Evolutionary conservation across 805 yeast species (phyloP).

Genomic region (Tetrapisispora taiwanensis): DNA sequence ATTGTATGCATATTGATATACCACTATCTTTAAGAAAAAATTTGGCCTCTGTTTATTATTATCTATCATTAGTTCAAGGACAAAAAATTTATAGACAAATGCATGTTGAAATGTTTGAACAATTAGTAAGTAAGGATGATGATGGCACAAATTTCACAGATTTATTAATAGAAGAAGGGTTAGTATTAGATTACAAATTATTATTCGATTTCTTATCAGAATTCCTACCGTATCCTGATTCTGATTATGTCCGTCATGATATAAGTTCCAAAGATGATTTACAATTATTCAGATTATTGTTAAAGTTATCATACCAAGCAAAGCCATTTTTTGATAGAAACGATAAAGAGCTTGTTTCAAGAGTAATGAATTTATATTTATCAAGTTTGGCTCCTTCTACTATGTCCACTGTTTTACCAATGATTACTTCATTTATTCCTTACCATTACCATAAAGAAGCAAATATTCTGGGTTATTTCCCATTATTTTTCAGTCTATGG

Average conservation of each 20-base stretch:
- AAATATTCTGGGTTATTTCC: slow-evolving; percentile 45
- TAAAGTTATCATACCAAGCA: slow-evolving; percentile 43
- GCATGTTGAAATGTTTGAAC: slow-evolving; percentile 52
- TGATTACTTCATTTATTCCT: slow-evolving; percentile 47
- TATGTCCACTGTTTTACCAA: slow-evolving; percentile 39
- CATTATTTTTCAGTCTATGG: slow-evolving; percentile 68
- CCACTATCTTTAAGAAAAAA: slow-evolving; percentile 53
- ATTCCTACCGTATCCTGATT: slow-evolving; percentile 36
- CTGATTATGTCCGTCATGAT: slow-evolving; percentile 34
- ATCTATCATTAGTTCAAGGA: slow-evolving; percentile 59
- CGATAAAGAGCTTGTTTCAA: slow-evolving; percentile 33
- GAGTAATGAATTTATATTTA: slow-evolving; percentile 40
- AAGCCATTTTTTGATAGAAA: slow-evolving; percentile 40
- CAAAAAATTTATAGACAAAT: slow-evolving; percentile 50
- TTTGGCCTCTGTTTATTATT: slow-evolving; percentile 58
- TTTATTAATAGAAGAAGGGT: slow-evolving; percentile 20
- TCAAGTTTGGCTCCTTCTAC: slow-evolving; percentile 43
- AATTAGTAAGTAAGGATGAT: slow-evolving; percentile 35
- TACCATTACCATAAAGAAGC: slow-evolving; percentile 22
- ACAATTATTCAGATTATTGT: slow-evolving; percentile 37
- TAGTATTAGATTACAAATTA: slow-evolving; percentile 28
- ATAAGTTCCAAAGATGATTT: slow-evolving; percentile 30
- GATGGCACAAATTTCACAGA: slow-evolving; percentile 24
- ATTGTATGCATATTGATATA: slow-evolving; percentile 64
- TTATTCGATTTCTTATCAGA: slow-evolving; percentile 25